Base-by-base conservation (phyloP, 2,329 filamentous ascomycete species). In the Cladophialophora bantiana region DNA sequence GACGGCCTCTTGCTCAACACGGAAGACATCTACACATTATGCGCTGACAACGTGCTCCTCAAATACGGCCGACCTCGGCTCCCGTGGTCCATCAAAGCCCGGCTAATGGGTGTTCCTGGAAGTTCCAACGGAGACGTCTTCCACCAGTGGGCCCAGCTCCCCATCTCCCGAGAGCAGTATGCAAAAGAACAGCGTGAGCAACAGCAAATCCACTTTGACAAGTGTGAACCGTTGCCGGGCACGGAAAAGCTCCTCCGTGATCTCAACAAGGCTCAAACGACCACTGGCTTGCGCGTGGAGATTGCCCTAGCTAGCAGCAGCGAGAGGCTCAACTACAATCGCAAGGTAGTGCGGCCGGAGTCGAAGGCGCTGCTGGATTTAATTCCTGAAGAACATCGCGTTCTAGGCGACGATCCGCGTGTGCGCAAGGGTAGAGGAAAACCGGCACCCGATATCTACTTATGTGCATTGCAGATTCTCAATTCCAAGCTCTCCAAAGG, bases 1-100 rank as follows among this genome's bases (percentile, higher is more conserved):
- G 95, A 99, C 79, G 95, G 95, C 68, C 89, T 98, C 42, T 87
- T 99, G 26, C 91, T 98, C 76, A 89, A 98, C 79, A 93, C 92
- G 36, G 95, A 98, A 83, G 95, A 98, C 75, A 82, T 88, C 65
- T 98, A 98, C 83, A 95, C 93, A 0, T 77, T 86, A 35, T 90
- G 91, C 79, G 90, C 93, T 68, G 97, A 98, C 80, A 83, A 88
- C 32, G 86, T 98, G 40, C 89, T 99, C 42, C 83, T 85, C 65
- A 88, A 90, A 76, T 92, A 95, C 78, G 86, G 85, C 74, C 88
- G 88, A 58, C 90, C 91, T 0, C 77, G 82, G 12, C 83, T 98
- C 18, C 94, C 95, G 0, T 98, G 95, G 95, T 88, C 87, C 69
- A 88, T 99, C 81, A 98, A 98, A 83, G 94, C 95, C 7, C 90